Evolutionary conservation across 768 basidiomycete genomes (phyloP).

Genomic region (Boletus fagicola): DNA sequence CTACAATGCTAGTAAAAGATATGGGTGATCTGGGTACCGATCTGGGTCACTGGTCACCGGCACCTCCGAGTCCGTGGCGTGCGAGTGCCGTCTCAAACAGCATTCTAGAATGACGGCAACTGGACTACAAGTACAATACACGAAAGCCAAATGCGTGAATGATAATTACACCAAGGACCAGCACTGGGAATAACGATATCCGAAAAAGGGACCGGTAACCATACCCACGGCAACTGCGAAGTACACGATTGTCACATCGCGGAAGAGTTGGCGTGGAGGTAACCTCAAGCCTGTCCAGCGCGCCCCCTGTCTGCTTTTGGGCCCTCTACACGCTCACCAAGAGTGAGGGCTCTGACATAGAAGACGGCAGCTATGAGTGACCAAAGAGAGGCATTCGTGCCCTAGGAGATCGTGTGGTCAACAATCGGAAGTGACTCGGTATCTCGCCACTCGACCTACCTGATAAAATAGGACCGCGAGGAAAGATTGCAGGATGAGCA

Average conservation of each 20-base stretch:
- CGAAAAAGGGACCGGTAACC: background rate
- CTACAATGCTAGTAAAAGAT: too few species aligned
- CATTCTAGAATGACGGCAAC: background rate
- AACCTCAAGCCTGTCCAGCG: conserved; percentile 51
- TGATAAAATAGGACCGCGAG: conserved; percentile 74
- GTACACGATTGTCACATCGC: background rate
- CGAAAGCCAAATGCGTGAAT: background rate
- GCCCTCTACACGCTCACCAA: conserved; percentile 68
- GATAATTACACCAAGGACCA: background rate
- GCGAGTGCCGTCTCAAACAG: conserved; percentile 1
- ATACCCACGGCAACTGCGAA: background rate
- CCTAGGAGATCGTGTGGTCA: conserved; percentile 43
- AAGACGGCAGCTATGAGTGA: conserved; percentile 68
- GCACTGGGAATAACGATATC: background rate
- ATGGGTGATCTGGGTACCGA: too few species aligned
- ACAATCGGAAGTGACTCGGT: background rate
- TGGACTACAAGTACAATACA: conserved; percentile 9
- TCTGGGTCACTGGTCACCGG: too few species aligned
- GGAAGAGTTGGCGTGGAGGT: background rate
- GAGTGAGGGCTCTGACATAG: conserved; percentile 62
- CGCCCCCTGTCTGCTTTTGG: conserved; percentile 62
- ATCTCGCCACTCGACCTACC: conserved; percentile 39
- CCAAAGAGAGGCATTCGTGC: conserved; percentile 80
- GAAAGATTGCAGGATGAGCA: conserved; percentile 63
- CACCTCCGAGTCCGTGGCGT: conserved; percentile 17